Base-by-base conservation (phyloP, 73 alveolate genomes). In the Paramecium primaurelia region DNA sequence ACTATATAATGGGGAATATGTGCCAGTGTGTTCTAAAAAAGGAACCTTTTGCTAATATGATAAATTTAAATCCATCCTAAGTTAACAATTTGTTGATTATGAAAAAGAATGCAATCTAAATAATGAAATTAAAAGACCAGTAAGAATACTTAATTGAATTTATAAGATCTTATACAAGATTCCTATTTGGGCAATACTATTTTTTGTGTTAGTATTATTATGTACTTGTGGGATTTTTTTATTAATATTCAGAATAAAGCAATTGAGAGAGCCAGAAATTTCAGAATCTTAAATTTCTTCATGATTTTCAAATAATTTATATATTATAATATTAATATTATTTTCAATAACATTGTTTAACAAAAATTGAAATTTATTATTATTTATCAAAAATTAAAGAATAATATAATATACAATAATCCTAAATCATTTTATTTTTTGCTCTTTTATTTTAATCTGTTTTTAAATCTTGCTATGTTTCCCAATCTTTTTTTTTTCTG, bases 1-100 rank as follows among this genome's bases (percentile, higher is more conserved):
- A 25, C 47, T 77, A 0, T 71, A 89, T 44, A 89, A 89, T 47
- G 94, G 94, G 11, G 64, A 40, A 38, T 89, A 89, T 60, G 60
- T 89, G 49, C 38, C 71, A 28, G 28, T 89, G 22, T 89, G 94
- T 89, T 84, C 64, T 73, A n/a, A 26, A 16, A 30, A 10, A 44
- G 47, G 80, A 30, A 71, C 80, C 5, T 45, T 25, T 22, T 71
- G 86, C 28, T 28, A 32, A 38, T 89, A 87, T 68, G 40, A 89
- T 26, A 83, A 26, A 71, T 89, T 89, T 51, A 89, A 89, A 44
- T 28, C 47, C 16, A 20, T 89, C 4, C 49, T 83, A 22, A 26
- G 28, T 4, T 25, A 69, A 28, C 32, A 71, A 64, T 44, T 71
- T 40, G 51, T 60, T 22, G 91, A 89, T 44, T 89, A 59, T 45